These are phyloP conservation scores for Hericium erinaceus DNA, from an alignment of 768 basidiomycete genomes.

Conservation along the genomic window DNA sequence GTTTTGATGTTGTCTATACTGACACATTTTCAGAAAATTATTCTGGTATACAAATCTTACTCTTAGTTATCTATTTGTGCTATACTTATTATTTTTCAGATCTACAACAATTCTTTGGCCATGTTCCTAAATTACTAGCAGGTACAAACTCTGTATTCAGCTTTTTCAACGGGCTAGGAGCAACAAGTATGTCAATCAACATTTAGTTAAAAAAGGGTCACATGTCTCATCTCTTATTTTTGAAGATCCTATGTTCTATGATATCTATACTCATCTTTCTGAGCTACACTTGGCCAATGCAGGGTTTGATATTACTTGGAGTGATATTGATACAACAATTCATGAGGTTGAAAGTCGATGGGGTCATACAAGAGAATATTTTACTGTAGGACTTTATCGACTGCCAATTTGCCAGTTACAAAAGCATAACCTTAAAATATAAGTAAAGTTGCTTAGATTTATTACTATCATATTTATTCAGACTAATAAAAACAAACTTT, in stretches of 20 bases:
- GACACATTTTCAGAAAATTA: slow-evolving; percentile 93
- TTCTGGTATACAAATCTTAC: slow-evolving; percentile 31
- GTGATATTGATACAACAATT: slow-evolving; percentile 61
- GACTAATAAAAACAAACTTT: no score
- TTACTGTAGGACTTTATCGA: slow-evolving; percentile 66
- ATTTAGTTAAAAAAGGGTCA: neutral
- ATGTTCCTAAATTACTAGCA: slow-evolving; percentile 65
- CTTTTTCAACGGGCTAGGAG: slow-evolving; percentile 96
- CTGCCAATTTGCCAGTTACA: slow-evolving; percentile 30
- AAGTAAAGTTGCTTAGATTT: no score
- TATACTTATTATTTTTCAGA: slow-evolving; percentile 26
- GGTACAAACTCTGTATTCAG: slow-evolving; percentile 75
- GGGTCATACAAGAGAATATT: slow-evolving; percentile 71
- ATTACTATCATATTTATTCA: no score
- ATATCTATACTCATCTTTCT: slow-evolving; percentile 79
- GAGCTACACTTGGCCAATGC: slow-evolving; percentile 80
- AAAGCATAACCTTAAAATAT: neutral
- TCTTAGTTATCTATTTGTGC: neutral
- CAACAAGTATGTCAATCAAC: slow-evolving; percentile 57
- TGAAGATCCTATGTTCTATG: slow-evolving; percentile 78
- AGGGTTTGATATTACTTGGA: slow-evolving; percentile 76
- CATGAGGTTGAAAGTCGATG: slow-evolving; percentile 53
- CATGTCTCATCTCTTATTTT: neutral
- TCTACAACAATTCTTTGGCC: slow-evolving; percentile 73
- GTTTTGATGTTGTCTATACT: slow-evolving; percentile 84